Percentiles rank a stretch among this genome's conserved stretches.
Evolutionary conservation across 805 yeast species (phyloP).

Genomic region (Cyberlindnera subsufficiens): DNA sequence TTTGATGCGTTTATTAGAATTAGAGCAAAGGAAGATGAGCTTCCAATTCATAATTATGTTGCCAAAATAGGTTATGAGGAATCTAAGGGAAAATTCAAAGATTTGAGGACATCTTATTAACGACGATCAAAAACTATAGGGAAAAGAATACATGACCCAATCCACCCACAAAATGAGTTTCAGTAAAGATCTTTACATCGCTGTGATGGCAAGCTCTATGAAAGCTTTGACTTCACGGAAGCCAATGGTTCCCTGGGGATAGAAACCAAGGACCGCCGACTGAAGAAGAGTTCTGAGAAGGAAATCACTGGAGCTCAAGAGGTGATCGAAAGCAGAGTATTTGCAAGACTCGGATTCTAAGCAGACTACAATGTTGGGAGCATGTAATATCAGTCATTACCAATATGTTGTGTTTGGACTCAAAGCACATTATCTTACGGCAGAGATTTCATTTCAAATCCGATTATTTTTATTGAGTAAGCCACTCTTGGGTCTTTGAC

Average conservation of each 20-base stretch:
- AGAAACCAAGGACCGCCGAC: no score
- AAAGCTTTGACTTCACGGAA: slow-evolving; percentile 83
- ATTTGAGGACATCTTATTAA: slow-evolving; percentile 55
- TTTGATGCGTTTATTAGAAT: slow-evolving; percentile 75
- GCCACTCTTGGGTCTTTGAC: slow-evolving; percentile 75
- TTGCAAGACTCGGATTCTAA: slow-evolving; percentile 53
- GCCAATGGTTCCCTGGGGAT: slow-evolving; percentile 96
- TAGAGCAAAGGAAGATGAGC: slow-evolving; percentile 56
- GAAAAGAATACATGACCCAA: slow-evolving; percentile 63
- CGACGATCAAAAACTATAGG: slow-evolving; percentile 54
- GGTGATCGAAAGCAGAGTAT: slow-evolving; percentile 69
- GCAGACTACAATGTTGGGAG: slow-evolving; percentile 62
- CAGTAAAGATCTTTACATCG: slow-evolving; percentile 86
- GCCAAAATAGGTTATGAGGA: slow-evolving; percentile 87
- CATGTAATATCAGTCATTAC: slow-evolving; percentile 51
- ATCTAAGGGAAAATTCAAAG: slow-evolving; percentile 49
- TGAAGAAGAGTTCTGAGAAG: slow-evolving; percentile 61
- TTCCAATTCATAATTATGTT: slow-evolving; percentile 73
- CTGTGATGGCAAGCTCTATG: slow-evolving; percentile 74
- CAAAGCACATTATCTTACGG: slow-evolving; percentile 68
- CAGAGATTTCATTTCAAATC: slow-evolving; percentile 87
- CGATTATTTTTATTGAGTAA: slow-evolving; percentile 52
- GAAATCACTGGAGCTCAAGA: slow-evolving; percentile 84
- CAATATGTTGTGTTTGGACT: slow-evolving; percentile 76
- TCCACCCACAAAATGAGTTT: slow-evolving; percentile 79